Evolutionary conservation across 495 filamentous ascomycete species (phyloP), one percentile per base, ranked within the genome.

Genomic region (Trichoderma erinaceum): DNA sequence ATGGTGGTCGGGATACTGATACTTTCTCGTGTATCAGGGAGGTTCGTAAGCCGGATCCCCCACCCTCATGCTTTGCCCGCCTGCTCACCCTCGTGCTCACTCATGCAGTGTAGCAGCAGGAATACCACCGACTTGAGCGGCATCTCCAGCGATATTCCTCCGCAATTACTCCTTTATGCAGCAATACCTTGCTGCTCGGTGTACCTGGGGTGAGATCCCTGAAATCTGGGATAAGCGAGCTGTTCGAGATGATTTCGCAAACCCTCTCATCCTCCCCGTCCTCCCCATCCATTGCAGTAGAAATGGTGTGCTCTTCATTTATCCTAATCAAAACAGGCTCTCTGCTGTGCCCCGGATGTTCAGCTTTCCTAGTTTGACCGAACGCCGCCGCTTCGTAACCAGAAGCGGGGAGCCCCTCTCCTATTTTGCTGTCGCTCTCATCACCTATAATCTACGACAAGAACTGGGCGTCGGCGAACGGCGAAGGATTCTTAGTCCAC

Each of bases 321-420:
- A 27, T 32, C 16, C 56, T 61, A 29, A 61, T 11, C 52, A 23
- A 61, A 15, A n/a, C 41, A 44, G 11, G 41, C 41, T 16, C 11
- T 44, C 29, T 29, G 29, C 10, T 44, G 11, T 11, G 41, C 43
- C 43, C 43, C 43, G 21, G 10, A 23, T 23, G 18, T 21, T 61
- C 56, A 32, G 25, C 56, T 32, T 29, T 18, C 11, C 27, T 25
- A 32, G 25, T 6, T 29, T 11, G n/a, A 16, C 44, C 13, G 56
- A 61, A 10, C 23, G 23, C 48, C 48, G 21, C n/a, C n/a, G 4
- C 48, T 52, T 52, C 48, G 21, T 52, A 21, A 4, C 21, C 48
- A 21, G 48, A 52, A 52, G 56, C 56, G 56, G 56, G 56, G 56
- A n/a, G 44, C 44, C n/a, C 44, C n/a, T 48, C 44, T 16, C 56